A percentile compares a stretch with the other conserved stretches of the same genome.
phyloP scores from a whole-genome alignment of 2,329 filamentous ascomycete species.

The Fusarium veterinarium region DNA sequence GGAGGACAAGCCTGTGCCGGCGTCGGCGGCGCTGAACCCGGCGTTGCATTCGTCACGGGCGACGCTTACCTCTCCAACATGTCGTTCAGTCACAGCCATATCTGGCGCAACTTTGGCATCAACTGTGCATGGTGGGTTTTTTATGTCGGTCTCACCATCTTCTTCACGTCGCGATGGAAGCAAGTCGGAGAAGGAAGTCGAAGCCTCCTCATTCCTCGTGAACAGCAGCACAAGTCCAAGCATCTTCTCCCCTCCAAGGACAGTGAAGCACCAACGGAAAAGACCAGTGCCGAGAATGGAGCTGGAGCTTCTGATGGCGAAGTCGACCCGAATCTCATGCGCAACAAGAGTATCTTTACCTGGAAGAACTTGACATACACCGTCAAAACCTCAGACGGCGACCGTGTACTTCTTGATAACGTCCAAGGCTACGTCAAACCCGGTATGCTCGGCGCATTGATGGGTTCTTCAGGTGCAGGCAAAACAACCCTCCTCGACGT shows the following conservation, averaged over 20 bases:
- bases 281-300: too few relatives aligned
- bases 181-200: slow-evolving; percentile 63
- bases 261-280: slow-evolving; percentile 54
- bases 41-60: slow-evolving; percentile 62
- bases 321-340: slow-evolving; percentile 57
- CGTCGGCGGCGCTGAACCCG: slow-evolving; percentile 65
- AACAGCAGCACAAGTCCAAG: slow-evolving; percentile 58
- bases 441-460: slow-evolving; percentile 79
- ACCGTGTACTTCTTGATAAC: slow-evolving; percentile 79
- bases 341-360: slow-evolving; percentile 76
- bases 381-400: slow-evolving; percentile 68
- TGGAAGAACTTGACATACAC: slow-evolving; percentile 80
- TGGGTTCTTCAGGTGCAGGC: slow-evolving; percentile 84
- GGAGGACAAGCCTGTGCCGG: slow-evolving; percentile 65
- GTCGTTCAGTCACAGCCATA: slow-evolving; percentile 62
- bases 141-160: slow-evolving; percentile 68
- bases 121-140: slow-evolving; percentile 71
- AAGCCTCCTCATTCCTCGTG: slow-evolving; percentile 70
- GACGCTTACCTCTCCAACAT: slow-evolving; percentile 67
- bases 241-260: slow-evolving; percentile 55
- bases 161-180: slow-evolving; percentile 68
- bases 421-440: slow-evolving; percentile 88
- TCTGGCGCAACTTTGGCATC: slow-evolving; percentile 72
- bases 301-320: slow-evolving; percentile 13
- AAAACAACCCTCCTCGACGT: slow-evolving; percentile 89